Evolutionary conservation across 2,329 filamentous ascomycete species (phyloP).

Genomic region (Dactylonectria macrodidyma): DNA sequence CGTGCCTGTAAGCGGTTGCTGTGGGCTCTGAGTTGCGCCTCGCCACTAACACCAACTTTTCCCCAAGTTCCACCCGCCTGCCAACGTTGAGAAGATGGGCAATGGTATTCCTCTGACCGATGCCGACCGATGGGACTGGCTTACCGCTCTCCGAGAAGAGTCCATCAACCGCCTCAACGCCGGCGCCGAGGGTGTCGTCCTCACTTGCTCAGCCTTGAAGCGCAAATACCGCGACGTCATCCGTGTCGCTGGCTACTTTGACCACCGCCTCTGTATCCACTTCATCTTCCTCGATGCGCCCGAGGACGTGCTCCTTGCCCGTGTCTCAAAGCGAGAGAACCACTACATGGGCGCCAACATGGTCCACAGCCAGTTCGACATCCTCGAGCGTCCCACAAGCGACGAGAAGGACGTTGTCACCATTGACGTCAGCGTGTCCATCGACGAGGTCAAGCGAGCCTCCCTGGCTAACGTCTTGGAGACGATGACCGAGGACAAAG

Average conservation of each 20-base stretch:
- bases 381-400: constrained; percentile 83
- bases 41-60: constrained; percentile 42
- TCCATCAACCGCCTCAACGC: constrained; percentile 69
- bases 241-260: constrained; percentile 83
- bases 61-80: constrained; percentile 77
- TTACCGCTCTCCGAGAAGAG: constrained; percentile 82
- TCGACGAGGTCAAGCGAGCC: constrained; percentile 73
- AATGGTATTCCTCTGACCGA: constrained; percentile 88
- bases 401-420: constrained; percentile 81
- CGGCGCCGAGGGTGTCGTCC: constrained; percentile 82
- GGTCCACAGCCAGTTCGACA: constrained; percentile 93
- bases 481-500: constrained; percentile 58
- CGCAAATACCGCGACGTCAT: constrained; percentile 97
- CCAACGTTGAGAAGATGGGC: constrained; percentile 94
- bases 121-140: constrained; percentile 97
- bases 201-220: constrained; percentile 97
- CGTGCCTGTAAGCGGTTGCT: not conserved
- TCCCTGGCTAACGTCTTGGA: constrained; percentile 71
- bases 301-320: constrained; percentile 80
- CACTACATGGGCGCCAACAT: constrained; percentile 98
- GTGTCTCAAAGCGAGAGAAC: constrained; percentile 81
- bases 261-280: constrained; percentile 82
- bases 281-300: constrained; percentile 92
- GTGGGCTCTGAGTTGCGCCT: constrained; percentile 3
- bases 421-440: constrained; percentile 75